Percentiles rank a stretch among this genome's conserved stretches.
Conservation (phyloP, 2,329 filamentous ascomycete genomes). For the Aspergillus pseudotamarii region DNA sequence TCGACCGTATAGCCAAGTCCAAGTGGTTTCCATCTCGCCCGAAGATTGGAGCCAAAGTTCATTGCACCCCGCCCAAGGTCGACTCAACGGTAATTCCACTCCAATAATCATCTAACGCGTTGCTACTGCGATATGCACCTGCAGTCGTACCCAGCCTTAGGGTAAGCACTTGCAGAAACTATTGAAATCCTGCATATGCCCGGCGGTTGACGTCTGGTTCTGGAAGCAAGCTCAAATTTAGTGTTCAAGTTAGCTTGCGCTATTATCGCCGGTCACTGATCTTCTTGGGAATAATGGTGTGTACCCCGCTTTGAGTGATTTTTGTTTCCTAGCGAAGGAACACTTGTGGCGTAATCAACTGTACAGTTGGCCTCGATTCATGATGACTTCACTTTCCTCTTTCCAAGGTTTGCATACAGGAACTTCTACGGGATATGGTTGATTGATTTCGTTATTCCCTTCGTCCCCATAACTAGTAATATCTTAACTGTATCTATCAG, state of each 20-base stretch:
- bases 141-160: neutral
- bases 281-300: neutral
- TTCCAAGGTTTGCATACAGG: too few relatives aligned
- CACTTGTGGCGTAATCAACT: neutral
- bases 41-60: conserved; percentile 27
- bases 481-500: too few relatives aligned
- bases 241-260: neutral
- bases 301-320: neutral
- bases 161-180: neutral
- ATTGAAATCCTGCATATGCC: conserved; percentile 3
- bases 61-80: conserved; percentile 36
- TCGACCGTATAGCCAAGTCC: neutral
- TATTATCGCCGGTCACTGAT: neutral
- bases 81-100: neutral
- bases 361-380: neutral
- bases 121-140: neutral
- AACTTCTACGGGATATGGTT: too few relatives aligned
- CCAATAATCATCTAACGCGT: conserved; percentile 2
- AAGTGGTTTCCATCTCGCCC: neutral
- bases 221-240: neutral
- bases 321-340: neutral
- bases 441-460: too few relatives aligned
- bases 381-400: neutral
- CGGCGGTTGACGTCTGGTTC: conserved; percentile 3
- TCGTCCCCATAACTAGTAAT: too few relatives aligned